A percentile compares a stretch with the other conserved stretches of the same genome.
Conservation (phyloP, 2,329 filamentous ascomycete species). For the Truncatella angustata region DNA sequence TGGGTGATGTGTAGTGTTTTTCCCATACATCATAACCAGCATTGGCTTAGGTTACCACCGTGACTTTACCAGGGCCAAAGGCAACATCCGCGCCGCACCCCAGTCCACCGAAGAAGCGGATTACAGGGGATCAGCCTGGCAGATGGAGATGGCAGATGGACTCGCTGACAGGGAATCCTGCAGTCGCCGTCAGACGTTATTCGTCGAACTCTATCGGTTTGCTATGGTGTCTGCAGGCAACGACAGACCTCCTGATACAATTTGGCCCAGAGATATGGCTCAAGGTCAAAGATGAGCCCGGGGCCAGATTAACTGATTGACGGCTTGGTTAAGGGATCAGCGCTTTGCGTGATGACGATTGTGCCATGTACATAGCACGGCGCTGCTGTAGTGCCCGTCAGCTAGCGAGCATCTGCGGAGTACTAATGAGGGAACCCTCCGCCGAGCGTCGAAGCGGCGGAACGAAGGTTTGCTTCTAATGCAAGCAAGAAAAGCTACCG, state of each 20-base stretch:
- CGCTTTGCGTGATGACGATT: background rate
- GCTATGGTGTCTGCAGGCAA: background rate
- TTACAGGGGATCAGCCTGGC: background rate
- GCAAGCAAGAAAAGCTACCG: too few species aligned
- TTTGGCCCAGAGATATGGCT: constrained; percentile 1
- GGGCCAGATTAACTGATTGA: background rate
- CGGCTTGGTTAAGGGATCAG: background rate
- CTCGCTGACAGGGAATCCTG: background rate
- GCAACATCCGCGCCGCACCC: background rate
- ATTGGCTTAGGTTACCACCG: too few species aligned
- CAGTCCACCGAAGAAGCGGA: background rate
- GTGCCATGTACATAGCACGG: background rate
- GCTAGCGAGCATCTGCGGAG: background rate
- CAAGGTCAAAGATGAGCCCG: background rate
- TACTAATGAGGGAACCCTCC: too few species aligned
- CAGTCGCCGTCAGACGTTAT: background rate
- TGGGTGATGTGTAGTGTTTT: too few species aligned
- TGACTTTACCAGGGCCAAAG: too few species aligned
- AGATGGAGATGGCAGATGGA: background rate
- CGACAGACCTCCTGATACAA: background rate
- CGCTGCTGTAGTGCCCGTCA: background rate
- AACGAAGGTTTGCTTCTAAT: too few species aligned
- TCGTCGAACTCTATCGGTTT: background rate
- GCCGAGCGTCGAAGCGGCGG: too few species aligned
- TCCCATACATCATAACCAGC: background rate